Base-by-base conservation (phyloP, 1,284 basidiomycete genomes). In the Ceratobasidium sp. region DNA sequence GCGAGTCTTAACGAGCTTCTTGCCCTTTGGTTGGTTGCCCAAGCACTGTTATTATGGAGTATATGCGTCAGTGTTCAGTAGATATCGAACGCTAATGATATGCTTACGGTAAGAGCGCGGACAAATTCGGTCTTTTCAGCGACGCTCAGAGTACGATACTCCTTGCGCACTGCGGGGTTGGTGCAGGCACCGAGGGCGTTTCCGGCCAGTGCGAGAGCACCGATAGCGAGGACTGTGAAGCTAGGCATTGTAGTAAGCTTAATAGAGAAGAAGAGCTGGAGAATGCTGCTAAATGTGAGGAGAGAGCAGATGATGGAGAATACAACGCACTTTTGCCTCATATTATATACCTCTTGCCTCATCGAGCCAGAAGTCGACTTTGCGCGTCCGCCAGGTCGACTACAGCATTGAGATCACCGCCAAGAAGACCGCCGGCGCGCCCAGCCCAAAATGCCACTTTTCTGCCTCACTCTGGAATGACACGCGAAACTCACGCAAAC, bases 121-220 rank as follows among this genome's bases (percentile, higher is more conserved):
- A 64, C 49, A 40, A 75, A 75, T 49, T 75, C 72, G 26, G 20
- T 39, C 61, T 75, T 75, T 42, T 75, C 72, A 20, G 55, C 70
- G 33, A 64, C 18, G 28, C 58, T 64, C 40, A 64, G 49, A 51
- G 46, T 75, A 12, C 61, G 72, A 12, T 60, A 75, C 60, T 75
- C 61, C 46, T 75, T 63, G 39, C 60, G 72, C 15, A 75, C 72
- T 20, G 60, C 72, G 33, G 72, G 61, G 18, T 66, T 75, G 15
- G 51, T 66, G 49, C 61, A 75, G 60, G 60, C 60, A 40, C 26
- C 60, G 39, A 63, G 60, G 12, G 60, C 60, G 33, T 63, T 63
- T 63, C 60, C 60, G 39, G 60, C 60, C 10, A 63, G 60, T 39
- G 60, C 60, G 20, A 63, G 60, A 39, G 33, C 60, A 39, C 60